Evolutionary conservation across 768 basidiomycete species (phyloP), one percentile per base, ranked within the genome.

Genomic region (Lyophyllum atratum): DNA sequence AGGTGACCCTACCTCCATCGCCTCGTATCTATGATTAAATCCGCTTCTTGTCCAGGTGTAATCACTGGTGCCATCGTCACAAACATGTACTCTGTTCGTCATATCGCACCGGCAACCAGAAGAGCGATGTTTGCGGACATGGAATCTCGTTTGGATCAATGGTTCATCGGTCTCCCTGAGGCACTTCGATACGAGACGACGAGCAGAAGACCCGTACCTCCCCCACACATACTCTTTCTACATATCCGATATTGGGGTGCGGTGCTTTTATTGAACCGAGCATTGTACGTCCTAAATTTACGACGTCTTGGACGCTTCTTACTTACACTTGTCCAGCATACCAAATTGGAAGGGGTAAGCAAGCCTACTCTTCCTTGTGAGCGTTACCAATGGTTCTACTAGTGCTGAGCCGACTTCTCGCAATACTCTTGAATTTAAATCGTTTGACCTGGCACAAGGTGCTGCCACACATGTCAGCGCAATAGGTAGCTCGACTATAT

Each of bases 221-320:
- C 86, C 4, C 86, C 90, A 1, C 83, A 86, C 52, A 78, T 92
- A 24, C 68, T 92, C 28, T 79, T 84, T 45, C 72, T 92, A 40
- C 88, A 93, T 62, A 78, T 90, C 54, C 79, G 89, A 59, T 92
- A 93, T 67, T 90, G 89, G 84, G 84, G 83, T 7, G 79, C 88
- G 17, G 85, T 92, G 4, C 75, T 93, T 12, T 74, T 93, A 34
- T 76, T 92, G 37, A 82, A 92, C 69, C 81, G 91, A 50, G 89
- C 88, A 15, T 93, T 91, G 90, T 92, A 70, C 79, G 90, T 80
- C 24, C 15, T 11, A 22, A 17, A 42, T 48, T 34, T 34, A 59
- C 10, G 24, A 54, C 45, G 15, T n/a, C 7, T 44, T 45, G 45
- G n/a, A n/a, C 43, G 31, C 17, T 3, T 24, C n/a, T 52, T 19